phyloP scores from a whole-genome alignment of 2,329 filamentous ascomycete species.

The Claviceps africana region DNA sequence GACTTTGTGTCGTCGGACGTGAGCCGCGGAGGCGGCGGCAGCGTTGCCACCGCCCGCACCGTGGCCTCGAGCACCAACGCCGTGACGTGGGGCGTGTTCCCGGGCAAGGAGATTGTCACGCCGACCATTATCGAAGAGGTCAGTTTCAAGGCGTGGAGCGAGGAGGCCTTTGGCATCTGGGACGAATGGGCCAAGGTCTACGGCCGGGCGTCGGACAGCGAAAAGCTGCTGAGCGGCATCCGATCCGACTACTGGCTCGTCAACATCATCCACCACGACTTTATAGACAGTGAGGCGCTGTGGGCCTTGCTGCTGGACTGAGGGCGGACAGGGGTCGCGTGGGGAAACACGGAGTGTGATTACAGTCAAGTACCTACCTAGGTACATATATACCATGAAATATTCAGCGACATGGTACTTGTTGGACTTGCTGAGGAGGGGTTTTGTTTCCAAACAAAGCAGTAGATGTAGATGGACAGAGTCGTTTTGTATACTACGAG shows the following conservation, averaged over 20 bases:
- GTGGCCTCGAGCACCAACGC: conserved; percentile 59
- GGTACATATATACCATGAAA: too few relatives aligned
- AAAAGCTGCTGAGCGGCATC: conserved; percentile 53
- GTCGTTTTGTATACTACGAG: too few relatives aligned
- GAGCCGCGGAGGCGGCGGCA: conserved; percentile 18
- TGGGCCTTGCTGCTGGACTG: conserved; percentile 50
- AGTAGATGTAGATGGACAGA: too few relatives aligned
- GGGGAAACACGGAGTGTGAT: too few relatives aligned
- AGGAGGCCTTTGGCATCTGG: conserved; percentile 95
- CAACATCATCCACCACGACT: conserved; percentile 77
- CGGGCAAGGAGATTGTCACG: conserved; percentile 88
- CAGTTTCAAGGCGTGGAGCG: conserved; percentile 83
- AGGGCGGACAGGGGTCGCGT: too few relatives aligned
- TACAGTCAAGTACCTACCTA: too few relatives aligned
- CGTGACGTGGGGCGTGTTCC: conserved; percentile 93
- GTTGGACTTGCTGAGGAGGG: too few relatives aligned
- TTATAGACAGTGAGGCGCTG: conserved; percentile 53
- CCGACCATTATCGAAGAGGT: conserved; percentile 95
- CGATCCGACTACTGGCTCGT: conserved; percentile 72
- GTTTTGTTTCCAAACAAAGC: too few relatives aligned
- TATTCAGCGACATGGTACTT: too few relatives aligned
- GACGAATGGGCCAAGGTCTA: conserved; percentile 86
- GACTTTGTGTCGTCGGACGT: conserved; percentile 62
- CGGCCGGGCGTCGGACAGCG: conserved; percentile 55
- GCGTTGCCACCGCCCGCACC: conserved; percentile 12